Base-by-base conservation (phyloP, 2,329 filamentous ascomycete genomes). In the Pyricularia sp. region DNA sequence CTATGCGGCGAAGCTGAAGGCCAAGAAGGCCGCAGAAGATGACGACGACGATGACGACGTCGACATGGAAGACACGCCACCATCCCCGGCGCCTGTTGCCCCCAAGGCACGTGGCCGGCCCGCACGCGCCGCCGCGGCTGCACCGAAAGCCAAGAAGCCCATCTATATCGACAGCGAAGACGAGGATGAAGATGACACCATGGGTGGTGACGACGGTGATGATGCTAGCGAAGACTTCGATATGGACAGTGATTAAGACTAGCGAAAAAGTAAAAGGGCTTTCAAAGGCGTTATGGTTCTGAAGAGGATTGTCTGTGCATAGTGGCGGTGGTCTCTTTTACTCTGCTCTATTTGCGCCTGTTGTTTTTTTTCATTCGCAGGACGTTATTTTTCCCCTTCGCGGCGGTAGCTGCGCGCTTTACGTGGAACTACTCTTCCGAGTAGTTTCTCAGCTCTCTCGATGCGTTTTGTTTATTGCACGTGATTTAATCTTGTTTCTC, bases 1-100 rank as follows among this genome's bases (percentile, higher is more conserved):
- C 0, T 87, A 87, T 71, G 84, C 84, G 9, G 80, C 81, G 26
- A 81, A 85, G 71, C 74, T 75, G n/a, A 80, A 79, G 73, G 72
- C 76, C 1, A 75, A 75, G 69, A 79, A 80, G 68, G 72, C 76
- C 12, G 76, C 80, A 26, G 78, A 80, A 55, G 78, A 80, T 4
- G 76, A 79, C 28, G 73, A 77, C 9, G 73, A 77, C 9, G 76
- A 77, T 42, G 77, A 76, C 25, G 74, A 72, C 17, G 65, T 75
- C 33, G 68, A 69, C 20, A 73, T 74, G 69, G 72, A 73, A 28
- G 74, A 75, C 30, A 65, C 72, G 20, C 71, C 73, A 25, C 70
- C 12, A 17, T 26, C 33, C 75, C 76, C 6, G 75, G 66, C 50
- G 7, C 25, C 78, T 4, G 74, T 74, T 33, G 74, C 77, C 0